phyloP scores from a whole-genome alignment of 2,329 filamentous ascomycete species.

The Diaporthe humulicola region DNA sequence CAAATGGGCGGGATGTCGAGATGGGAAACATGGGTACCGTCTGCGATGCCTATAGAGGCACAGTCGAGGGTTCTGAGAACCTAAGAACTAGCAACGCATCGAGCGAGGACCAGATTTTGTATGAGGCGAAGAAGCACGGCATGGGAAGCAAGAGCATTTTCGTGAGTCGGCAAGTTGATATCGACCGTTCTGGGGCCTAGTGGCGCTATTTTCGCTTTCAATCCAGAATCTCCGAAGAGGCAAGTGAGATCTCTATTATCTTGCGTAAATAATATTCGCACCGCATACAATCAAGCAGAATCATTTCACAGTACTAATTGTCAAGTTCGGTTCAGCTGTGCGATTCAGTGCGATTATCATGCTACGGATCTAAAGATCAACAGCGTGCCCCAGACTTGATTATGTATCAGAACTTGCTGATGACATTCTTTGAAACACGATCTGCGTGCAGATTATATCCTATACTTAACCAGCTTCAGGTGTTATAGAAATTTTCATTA shows the following conservation, averaged over 20 bases:
- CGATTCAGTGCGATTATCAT: background rate
- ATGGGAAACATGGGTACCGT: conserved; percentile 37
- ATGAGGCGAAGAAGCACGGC: conserved; percentile 18
- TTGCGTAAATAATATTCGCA: background rate
- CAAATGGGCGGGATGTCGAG: conserved; percentile 29
- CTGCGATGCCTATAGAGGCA: conserved; percentile 33
- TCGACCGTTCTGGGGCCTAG: conserved; percentile 16
- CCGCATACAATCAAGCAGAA: background rate
- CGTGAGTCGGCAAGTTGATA: conserved; percentile 36
- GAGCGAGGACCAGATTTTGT: conserved; percentile 34
- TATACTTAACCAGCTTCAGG: background rate
- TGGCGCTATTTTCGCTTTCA: background rate
- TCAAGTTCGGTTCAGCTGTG: no score
- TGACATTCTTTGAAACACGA: background rate
- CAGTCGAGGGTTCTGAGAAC: background rate
- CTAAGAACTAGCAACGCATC: conserved; percentile 7
- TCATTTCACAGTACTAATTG: background rate
- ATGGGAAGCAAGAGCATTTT: conserved; percentile 27
- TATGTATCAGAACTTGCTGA: background rate
- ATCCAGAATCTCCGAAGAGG: background rate
- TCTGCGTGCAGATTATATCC: no score
- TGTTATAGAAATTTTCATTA: no score
- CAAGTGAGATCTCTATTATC: background rate
- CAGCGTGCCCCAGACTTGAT: background rate
- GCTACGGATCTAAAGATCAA: background rate